Evolutionary conservation across 2,329 filamentous ascomycete species (phyloP).

Genomic region (Ophiocordyceps camponoti-rufipedis): DNA sequence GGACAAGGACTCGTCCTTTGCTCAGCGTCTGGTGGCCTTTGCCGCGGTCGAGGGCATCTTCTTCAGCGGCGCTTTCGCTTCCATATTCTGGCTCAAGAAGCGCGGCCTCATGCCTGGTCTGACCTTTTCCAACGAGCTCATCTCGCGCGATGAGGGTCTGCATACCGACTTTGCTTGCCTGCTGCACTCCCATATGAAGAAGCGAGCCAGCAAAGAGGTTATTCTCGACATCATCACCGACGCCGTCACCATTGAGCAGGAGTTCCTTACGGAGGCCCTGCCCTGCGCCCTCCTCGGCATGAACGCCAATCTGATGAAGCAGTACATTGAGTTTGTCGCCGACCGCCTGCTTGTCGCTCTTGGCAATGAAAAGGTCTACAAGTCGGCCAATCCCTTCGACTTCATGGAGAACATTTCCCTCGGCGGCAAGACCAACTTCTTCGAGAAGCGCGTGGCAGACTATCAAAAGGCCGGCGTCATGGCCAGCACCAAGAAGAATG

Average conservation of each 20-base stretch:
- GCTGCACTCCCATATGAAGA: slow-evolving; percentile 90
- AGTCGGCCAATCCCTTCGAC: slow-evolving; percentile 89
- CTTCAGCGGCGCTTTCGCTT: slow-evolving; percentile 96
- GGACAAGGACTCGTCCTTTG: slow-evolving; percentile 86
- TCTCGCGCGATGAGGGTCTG: slow-evolving; percentile 97
- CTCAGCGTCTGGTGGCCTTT: slow-evolving; percentile 87
- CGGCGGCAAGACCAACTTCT: slow-evolving; percentile 99
- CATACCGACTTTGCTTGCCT: slow-evolving; percentile 99
- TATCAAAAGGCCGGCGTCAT: slow-evolving; percentile 99
- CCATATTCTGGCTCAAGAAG: slow-evolving; percentile 99
- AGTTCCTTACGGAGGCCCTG: slow-evolving; percentile 92
- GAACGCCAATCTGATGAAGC: slow-evolving; percentile 95
- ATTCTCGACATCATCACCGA: slow-evolving; percentile 84
- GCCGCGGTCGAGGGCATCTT: slow-evolving; percentile 98
- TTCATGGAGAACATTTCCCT: slow-evolving; percentile 99
- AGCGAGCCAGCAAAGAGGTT: slow-evolving; percentile 67
- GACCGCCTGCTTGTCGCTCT: slow-evolving; percentile 86
- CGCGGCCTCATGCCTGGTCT: slow-evolving; percentile 96
- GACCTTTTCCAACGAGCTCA: slow-evolving; percentile 99
- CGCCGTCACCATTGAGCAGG: slow-evolving; percentile 86
- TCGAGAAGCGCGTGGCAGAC: slow-evolving; percentile 98
- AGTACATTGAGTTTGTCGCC: slow-evolving; percentile 99
- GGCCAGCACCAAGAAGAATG: slow-evolving; percentile 71
- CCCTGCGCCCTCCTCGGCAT: slow-evolving; percentile 89
- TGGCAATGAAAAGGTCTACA: slow-evolving; percentile 88